Percentiles rank a stretch among this genome's conserved stretches.
These are phyloP conservation scores for Trametes elegans DNA, from an alignment of 768 basidiomycete genomes.

Conservation along the genomic window DNA sequence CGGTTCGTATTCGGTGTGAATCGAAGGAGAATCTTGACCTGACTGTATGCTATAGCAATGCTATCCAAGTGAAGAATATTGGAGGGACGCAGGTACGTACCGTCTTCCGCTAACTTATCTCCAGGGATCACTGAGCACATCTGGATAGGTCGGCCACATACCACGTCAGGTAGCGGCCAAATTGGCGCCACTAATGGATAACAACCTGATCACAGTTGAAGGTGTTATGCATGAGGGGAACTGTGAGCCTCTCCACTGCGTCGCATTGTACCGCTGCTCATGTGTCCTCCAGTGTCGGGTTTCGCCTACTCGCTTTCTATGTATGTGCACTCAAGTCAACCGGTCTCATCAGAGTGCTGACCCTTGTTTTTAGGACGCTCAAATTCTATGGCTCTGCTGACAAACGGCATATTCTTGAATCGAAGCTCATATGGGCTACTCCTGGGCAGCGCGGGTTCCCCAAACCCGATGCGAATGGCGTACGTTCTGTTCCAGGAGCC, in stretches of 20 bases:
- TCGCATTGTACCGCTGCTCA: not conserved
- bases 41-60: conserved; percentile 47
- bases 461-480: conserved; percentile 7
- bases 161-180: conserved; percentile 55
- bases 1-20: conserved; percentile 36
- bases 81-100: conserved; percentile 33
- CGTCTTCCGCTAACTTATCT: no score
- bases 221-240: conserved; percentile 72
- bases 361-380: conserved; percentile 46
- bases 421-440: conserved; percentile 71
- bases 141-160: conserved; percentile 88
- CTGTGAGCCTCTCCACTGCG: conserved; percentile 35
- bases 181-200: conserved; percentile 73
- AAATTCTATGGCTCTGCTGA: conserved; percentile 70
- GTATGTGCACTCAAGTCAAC: conserved; percentile 42
- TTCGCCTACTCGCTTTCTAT: conserved; percentile 57
- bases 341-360: not conserved
- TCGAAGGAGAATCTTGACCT: not conserved
- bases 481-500: conserved; percentile 18
- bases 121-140: no score
- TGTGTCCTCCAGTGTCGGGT: conserved; percentile 26
- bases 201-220: conserved; percentile 61
- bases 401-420: conserved; percentile 59
- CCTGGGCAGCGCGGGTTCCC: conserved; percentile 61
- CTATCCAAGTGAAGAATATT: conserved; percentile 82